Evolutionary conservation across 257 asterid species (phyloP).

Genomic region (Nicotiana tabacum): DNA sequence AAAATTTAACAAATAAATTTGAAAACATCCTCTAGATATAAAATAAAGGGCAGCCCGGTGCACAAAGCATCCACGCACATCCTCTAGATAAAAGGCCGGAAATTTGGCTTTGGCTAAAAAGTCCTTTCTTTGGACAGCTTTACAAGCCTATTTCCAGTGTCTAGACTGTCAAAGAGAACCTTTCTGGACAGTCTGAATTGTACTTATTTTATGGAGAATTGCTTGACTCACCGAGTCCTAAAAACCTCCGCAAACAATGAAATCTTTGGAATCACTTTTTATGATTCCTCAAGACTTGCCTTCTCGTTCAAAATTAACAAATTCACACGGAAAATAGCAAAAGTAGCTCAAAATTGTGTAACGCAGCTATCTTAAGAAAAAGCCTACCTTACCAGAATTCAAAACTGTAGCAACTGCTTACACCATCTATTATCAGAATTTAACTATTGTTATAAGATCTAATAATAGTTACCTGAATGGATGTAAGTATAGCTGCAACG

Average conservation of each 20-base stretch:
- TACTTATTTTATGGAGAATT: background rate
- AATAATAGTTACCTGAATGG: conserved; percentile 57
- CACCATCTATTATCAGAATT: background rate
- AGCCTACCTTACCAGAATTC: background rate
- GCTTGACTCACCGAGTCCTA: background rate
- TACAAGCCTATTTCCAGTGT: background rate
- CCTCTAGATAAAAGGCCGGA: background rate
- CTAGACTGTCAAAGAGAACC: background rate
- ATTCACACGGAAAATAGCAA: background rate
- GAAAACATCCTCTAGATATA: background rate
- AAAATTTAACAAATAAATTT: background rate
- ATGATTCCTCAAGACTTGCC: background rate
- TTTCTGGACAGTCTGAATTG: background rate
- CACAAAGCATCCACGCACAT: too few relatives aligned
- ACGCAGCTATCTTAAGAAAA: background rate
- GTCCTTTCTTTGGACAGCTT: background rate
- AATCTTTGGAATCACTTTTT: background rate
- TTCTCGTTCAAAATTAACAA: background rate
- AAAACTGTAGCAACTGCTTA: background rate
- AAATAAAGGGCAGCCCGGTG: too few relatives aligned
- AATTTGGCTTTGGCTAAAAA: background rate
- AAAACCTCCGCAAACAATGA: background rate
- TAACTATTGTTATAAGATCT: background rate
- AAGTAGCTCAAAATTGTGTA: background rate
- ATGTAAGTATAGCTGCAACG: conserved; percentile 87